These are phyloP conservation scores for Capronia americana DNA, from an alignment of 2,329 filamentous ascomycete genomes.

Conservation along the genomic window DNA sequence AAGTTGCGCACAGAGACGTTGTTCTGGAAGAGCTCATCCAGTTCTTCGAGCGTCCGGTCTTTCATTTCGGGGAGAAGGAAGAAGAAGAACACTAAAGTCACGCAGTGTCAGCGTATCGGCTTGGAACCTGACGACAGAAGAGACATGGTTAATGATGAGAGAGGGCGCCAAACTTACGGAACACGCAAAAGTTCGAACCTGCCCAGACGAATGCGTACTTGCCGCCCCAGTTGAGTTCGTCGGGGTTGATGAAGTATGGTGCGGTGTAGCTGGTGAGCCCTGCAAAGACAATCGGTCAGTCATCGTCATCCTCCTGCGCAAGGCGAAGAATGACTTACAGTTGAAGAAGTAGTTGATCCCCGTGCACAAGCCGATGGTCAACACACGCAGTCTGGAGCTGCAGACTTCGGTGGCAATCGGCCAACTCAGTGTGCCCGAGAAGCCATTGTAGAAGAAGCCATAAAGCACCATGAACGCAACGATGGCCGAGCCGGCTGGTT, in stretches of 20 bases:
- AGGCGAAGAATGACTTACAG: constrained; percentile 13
- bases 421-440: constrained; percentile 47
- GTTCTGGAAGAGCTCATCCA: constrained; percentile 42
- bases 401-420: constrained; percentile 50
- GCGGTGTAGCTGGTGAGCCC: constrained; percentile 51
- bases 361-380: constrained; percentile 49
- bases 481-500: constrained; percentile 46
- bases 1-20: constrained; percentile 27
- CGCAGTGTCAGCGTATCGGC: not conserved
- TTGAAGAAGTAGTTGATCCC: constrained; percentile 52
- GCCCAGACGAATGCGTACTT: constrained; percentile 60
- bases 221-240: constrained; percentile 51
- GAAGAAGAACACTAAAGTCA: constrained; percentile 12
- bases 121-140: not conserved
- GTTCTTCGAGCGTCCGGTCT: constrained; percentile 40
- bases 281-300: not conserved
- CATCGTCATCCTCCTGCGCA: not conserved
- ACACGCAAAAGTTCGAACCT: constrained; percentile 48
- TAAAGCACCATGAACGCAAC: constrained; percentile 48
- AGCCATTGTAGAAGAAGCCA: constrained; percentile 50
- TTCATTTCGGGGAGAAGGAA: constrained; percentile 42
- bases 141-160: not conserved
- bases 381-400: constrained; percentile 47
- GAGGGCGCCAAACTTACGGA: constrained; percentile 41
- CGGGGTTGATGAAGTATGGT: constrained; percentile 49